Evolutionary conservation across 768 basidiomycete genomes (phyloP).

Genomic region (Pseudohyphozyma bogoriensis): DNA sequence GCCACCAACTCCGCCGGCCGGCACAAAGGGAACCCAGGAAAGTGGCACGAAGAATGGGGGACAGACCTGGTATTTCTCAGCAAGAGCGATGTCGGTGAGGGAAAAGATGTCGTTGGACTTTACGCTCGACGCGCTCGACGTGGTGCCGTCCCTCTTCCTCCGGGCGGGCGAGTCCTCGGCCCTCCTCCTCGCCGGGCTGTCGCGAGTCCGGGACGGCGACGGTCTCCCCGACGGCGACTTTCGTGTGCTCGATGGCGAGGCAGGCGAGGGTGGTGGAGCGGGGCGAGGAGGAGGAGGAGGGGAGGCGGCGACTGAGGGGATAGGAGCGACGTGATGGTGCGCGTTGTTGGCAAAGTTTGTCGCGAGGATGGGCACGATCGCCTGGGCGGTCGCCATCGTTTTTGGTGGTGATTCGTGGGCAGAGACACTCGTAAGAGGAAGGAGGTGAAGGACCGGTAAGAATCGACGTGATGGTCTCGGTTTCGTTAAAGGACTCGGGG

Average conservation of each 20-base stretch:
- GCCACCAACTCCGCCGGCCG: no score
- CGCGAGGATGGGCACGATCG: slow-evolving; percentile 17
- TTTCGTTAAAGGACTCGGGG: background rate
- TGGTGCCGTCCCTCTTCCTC: background rate
- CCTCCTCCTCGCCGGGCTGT: background rate
- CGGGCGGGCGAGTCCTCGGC: background rate
- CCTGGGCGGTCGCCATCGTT: background rate
- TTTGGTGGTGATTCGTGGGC: background rate
- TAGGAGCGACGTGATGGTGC: background rate
- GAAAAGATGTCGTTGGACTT: slow-evolving; percentile 3
- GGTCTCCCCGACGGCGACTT: background rate
- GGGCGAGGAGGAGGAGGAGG: no score
- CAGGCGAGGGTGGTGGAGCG: background rate
- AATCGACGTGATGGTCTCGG: background rate
- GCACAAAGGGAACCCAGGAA: slow-evolving; percentile 26
- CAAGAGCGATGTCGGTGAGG: slow-evolving; percentile 54
- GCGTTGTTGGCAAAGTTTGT: slow-evolving; percentile 15
- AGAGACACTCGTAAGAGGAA: background rate
- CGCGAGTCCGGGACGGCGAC: background rate
- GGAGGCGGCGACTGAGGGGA: no score
- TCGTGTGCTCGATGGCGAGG: background rate
- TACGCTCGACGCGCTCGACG: background rate
- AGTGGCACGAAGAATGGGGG: no score
- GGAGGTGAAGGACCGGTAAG: background rate
- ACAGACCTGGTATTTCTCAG: slow-evolving; percentile 58